Base-by-base conservation (phyloP, 805 yeast genomes). In the Candida maltosa region DNA sequence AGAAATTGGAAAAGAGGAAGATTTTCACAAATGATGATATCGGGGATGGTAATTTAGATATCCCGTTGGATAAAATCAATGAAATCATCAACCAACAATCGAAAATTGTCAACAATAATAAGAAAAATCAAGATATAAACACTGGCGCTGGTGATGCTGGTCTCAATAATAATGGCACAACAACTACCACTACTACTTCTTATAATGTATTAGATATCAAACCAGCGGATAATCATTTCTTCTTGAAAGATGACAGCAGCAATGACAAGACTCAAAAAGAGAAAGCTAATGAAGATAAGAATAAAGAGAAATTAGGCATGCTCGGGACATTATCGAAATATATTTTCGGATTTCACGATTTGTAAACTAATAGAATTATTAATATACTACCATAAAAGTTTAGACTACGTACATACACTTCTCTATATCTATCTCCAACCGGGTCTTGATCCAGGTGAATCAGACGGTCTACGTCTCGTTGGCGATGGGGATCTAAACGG, bases 1-100 rank as follows among this genome's bases (percentile, higher is more conserved):
- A 81, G 48, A 78, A 78, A 51, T 60, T 83, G 21, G 68, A 72
- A 28, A 66, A 67, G 39, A 51, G 72, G 37, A 63, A 62, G 34
- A 58, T 76, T 29, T 56, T 58, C 3, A 60, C 53, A 6, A 53
- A 49, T 25, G 79, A 75, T 45, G 76, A 76, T 43, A 61, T 76
- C 18, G 80, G 80, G 1, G 70, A 65, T 28, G 52, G 54, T 3
- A 33, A 27, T 29, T 36, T 38, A 26, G 28, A 27, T 20, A 48
- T 41, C 32, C 31, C 25, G 21, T 22, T 28, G 16, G 21, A n/a
- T n/a, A n/a, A n/a, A n/a, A n/a, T n/a, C n/a, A n/a, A n/a, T 23
- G 12, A 33, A 24, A 10, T 21, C 31, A 19, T 20, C 14, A 23
- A 12, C 40, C 3, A 8, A n/a, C n/a, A n/a, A n/a, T n/a, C n/a